phyloP scores from a whole-genome alignment of 2,329 filamentous ascomycete genomes.

The Calonectria crousiana region DNA sequence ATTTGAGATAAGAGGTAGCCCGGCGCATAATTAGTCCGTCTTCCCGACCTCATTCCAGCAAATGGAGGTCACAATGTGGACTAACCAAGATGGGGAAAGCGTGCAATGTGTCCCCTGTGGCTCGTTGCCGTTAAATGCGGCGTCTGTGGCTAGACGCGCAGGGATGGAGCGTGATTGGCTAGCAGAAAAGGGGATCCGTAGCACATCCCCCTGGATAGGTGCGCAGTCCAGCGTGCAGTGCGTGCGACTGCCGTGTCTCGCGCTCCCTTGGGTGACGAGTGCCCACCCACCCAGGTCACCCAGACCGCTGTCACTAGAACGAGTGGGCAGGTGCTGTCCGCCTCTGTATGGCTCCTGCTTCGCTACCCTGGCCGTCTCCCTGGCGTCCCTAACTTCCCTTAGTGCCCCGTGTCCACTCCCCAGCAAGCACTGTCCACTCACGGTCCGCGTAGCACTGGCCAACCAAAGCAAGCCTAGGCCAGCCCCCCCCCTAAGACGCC shows the following conservation, averaged over 20 bases:
- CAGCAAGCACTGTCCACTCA: constrained; percentile 42
- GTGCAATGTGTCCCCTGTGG: constrained; percentile 28
- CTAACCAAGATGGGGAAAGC: constrained; percentile 37
- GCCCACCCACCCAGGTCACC: background rate
- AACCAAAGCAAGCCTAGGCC: constrained; percentile 43
- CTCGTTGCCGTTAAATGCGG: constrained; percentile 17
- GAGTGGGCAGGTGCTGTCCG: constrained; percentile 16
- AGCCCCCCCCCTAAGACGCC: constrained; percentile 36
- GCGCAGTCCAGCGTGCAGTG: background rate
- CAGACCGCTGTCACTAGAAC: constrained; percentile 16
- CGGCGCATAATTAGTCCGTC: constrained; percentile 53
- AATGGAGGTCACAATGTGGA: constrained; percentile 4
- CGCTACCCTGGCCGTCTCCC: constrained; percentile 24
- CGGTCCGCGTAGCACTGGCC: constrained; percentile 43
- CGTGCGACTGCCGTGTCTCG: constrained; percentile 23
- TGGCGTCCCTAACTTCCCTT: constrained; percentile 38
- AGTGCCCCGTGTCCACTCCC: constrained; percentile 45
- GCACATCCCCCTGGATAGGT: constrained; percentile 32
- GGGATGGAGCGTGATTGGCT: constrained; percentile 22
- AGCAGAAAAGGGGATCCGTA: constrained; percentile 38
- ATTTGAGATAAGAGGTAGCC: constrained; percentile 26
- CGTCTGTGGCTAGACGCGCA: constrained; percentile 30
- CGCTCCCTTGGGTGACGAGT: constrained; percentile 23
- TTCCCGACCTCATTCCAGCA: background rate
- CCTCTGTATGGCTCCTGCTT: constrained; percentile 23